Conservation (phyloP, 2,329 filamentous ascomycete species). For the Botrytis deweyae region DNA sequence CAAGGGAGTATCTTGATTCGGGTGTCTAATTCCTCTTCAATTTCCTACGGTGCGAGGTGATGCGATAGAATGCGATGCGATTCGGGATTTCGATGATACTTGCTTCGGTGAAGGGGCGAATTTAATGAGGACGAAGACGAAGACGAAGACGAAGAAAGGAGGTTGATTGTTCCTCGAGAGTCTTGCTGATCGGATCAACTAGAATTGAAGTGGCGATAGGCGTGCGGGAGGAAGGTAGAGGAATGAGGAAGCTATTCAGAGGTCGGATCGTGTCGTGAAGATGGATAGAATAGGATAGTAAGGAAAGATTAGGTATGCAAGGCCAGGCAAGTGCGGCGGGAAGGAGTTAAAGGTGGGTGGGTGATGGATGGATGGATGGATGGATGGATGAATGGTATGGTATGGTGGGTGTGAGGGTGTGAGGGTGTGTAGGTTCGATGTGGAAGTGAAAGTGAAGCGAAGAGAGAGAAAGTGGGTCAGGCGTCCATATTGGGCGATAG, state of each 20-base stretch:
- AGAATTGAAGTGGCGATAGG: background rate
- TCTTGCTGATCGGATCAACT: background rate
- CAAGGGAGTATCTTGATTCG: background rate
- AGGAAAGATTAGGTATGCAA: background rate
- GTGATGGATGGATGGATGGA: background rate
- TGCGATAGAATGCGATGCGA: background rate
- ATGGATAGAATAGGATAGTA: background rate
- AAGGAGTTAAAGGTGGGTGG: background rate
- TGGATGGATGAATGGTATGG: background rate
- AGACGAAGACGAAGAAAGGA: background rate
- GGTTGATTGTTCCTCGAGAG: background rate
- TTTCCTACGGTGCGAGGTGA: background rate
- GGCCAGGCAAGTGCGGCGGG: background rate
- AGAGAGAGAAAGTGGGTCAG: background rate
- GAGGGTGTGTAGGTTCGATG: background rate
- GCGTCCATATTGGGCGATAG: background rate
- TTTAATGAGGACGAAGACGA: background rate
- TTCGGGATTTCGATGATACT: background rate
- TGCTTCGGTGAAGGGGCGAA: background rate
- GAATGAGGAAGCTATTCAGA: background rate
- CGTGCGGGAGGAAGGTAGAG: background rate
- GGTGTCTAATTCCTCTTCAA: background rate
- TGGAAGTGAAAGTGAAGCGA: constrained; percentile 2
- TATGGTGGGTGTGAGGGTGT: too few species aligned
- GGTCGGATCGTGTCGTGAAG: background rate